Base-by-base conservation (phyloP, 768 basidiomycete species). In the Suillus placidus region DNA sequence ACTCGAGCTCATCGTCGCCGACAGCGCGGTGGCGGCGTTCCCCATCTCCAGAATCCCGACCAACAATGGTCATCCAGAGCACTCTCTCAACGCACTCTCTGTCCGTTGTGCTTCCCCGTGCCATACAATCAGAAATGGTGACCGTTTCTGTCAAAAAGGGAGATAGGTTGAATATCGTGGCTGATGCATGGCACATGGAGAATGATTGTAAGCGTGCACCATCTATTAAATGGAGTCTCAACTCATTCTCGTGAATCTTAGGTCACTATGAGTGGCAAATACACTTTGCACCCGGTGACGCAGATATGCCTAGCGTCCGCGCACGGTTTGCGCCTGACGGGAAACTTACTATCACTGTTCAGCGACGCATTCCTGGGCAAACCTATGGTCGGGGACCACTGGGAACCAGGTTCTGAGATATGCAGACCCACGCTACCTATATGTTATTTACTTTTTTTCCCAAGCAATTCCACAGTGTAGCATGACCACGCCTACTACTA, bases 241-340 rank as follows among this genome's bases (percentile, higher is more conserved):
- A n/a, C 35, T 56, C 30, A 18, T 43, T 49, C 1, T 9, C 38
- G 13, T 35, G 35, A 52, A 30, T 51, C 38, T 18, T 64, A 88
- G 87, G 83, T 68, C 87, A 87, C 70, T 87, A 84, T 67, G 87
- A 87, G 67, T 88, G 87, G 87, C 80, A 84, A 64, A 83, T 87
- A 68, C 76, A 74, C 20, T 88, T 88, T 66, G 71, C 84, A 38
- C 81, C 84, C 12, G 76, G 80, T 12, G 87, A 88, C 66, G 81
- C 85, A 62, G 84, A 88, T 71, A 83, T 87, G 82, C 69, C 79
- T 8, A 78, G 80, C 14, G 81, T 86, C 34, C 82, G 83, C 37
- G 87, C 85, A 9, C 81, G 78, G 52, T 82, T 87, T 57, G 82
- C 80, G 55, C 73, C 75, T 7, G 77, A 80, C 37, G 84, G 84